Evolutionary conservation across 2,329 filamentous ascomycete genomes (phyloP).

Genomic region (Pseudocercospora musae): DNA sequence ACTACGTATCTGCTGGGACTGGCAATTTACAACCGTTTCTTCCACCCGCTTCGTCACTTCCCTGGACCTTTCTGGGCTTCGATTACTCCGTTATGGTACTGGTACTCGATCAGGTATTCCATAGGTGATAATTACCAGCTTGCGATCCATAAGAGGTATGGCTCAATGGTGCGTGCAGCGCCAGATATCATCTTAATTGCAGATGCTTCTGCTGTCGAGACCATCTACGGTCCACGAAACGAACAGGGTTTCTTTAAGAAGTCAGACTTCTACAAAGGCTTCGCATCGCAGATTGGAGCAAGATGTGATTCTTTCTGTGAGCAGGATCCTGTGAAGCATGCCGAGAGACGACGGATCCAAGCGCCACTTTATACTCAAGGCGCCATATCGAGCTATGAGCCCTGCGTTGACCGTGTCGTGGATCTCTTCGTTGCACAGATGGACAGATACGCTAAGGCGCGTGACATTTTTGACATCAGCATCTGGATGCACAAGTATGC

Average conservation of each 20-base stretch:
- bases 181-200: conserved; percentile 49
- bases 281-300: conserved; percentile 3
- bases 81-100: conserved; percentile 16
- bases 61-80: conserved; percentile 38
- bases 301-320: conserved; percentile 8
- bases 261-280: conserved; percentile 18
- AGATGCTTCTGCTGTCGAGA: conserved; percentile 40
- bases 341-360: neutral
- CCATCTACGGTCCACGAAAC: conserved; percentile 36
- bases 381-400: conserved; percentile 8
- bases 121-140: neutral
- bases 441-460: neutral
- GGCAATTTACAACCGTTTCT: conserved; percentile 40
- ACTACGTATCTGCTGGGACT: neutral
- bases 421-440: conserved; percentile 8
- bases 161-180: conserved; percentile 45
- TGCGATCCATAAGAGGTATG: conserved; percentile 39
- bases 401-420: conserved; percentile 9
- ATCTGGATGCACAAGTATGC: conserved; percentile 14
- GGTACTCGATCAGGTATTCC: conserved; percentile 2
- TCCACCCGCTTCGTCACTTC: conserved; percentile 42
- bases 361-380: conserved; percentile 12
- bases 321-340: conserved; percentile 7
- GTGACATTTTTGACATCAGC: conserved; percentile 5
- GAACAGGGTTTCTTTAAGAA: conserved; percentile 17